These are phyloP conservation scores for Trichoderma arundinaceum DNA, from an alignment of 2,329 filamentous ascomycete genomes.

Conservation along the genomic window DNA sequence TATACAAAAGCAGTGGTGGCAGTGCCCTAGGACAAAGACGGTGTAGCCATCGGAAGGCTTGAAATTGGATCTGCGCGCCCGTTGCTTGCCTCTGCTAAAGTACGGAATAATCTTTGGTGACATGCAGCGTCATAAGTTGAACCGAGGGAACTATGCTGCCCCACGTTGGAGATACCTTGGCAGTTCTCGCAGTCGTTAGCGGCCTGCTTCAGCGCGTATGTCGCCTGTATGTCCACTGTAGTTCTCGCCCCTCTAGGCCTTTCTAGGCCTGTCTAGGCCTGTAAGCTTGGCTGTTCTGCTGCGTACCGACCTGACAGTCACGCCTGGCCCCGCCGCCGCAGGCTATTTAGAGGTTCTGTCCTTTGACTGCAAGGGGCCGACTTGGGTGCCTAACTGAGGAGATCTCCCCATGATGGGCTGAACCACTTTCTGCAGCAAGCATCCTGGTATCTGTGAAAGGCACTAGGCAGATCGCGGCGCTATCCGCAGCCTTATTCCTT, in stretches of 20 bases:
- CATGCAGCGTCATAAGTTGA: conserved; percentile 20
- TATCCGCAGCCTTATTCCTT: conserved; percentile 24
- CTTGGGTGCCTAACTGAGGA: conserved; percentile 8
- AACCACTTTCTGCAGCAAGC: neutral
- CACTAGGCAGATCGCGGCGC: conserved; percentile 30
- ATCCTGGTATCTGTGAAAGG: conserved; percentile 17
- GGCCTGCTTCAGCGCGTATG: conserved; percentile 9
- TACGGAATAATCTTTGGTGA: conserved; percentile 7
- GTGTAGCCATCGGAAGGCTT: neutral
- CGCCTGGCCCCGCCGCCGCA: neutral
- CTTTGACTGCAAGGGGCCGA: conserved; percentile 20
- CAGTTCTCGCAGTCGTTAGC: neutral
- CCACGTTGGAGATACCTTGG: conserved; percentile 14
- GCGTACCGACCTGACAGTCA: neutral
- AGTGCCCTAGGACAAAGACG: neutral
- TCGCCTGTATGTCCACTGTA: neutral
- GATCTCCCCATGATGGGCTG: conserved; percentile 1
- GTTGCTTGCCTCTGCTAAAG: neutral
- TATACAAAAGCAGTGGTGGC: neutral
- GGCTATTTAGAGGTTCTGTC: neutral
- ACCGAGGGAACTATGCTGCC: conserved; percentile 18
- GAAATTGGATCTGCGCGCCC: neutral
- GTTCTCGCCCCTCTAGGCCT: neutral
- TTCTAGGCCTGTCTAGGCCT: conserved; percentile 2
- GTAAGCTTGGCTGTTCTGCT: conserved; percentile 1